Base-by-base conservation (phyloP, 352 stramenopile genomes). In the Globisporangium solare region DNA sequence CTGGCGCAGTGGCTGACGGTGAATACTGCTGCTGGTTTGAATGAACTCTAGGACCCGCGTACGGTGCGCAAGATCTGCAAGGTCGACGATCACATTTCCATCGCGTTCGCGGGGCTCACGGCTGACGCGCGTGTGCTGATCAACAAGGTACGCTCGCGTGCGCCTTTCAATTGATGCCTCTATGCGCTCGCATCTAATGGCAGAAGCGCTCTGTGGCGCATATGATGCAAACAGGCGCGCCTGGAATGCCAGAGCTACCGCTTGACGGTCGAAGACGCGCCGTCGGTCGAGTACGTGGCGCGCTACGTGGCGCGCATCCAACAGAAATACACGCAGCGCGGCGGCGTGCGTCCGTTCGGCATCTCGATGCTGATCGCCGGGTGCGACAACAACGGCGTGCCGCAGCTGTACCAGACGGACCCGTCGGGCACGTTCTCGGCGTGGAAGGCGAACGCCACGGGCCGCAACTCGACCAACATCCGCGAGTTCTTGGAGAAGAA, bases 11-110 rank as follows among this genome's bases (percentile, higher is more conserved):
- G 4, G 27, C 10, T 35, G 5, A 35, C 27, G 27, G 3, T 35
- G 27, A 10, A 1, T 35, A 1, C 27, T 35, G 4, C 27, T 35
- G 5, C 20, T 58, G 13, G 41, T 22, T 27, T 47, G 32, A 22
- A 27, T 53, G 41, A n/a, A n/a, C n/a, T n/a, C 18, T 54, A 77
- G 74, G 97, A 99, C 71, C 85, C 97, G 24, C 89, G 97, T 61
- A 99, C 96, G 0, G 98, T 99, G 66, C 92, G 96, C 68, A 99
- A 99, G 87, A 99, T 99, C 70, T 96, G 96, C 56, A 97, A 98
- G 63, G 79, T 99, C 51, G 97, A 99, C 73, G 92, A 98, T 63
- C 89, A 98, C 72, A 97, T 98, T 40, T 97, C 97, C 54, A 89
- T 99, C 56, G 97, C 96, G 47, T 99, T 99, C 76, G 96, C 97